Percentiles rank a stretch among this genome's conserved stretches.
phyloP scores from a whole-genome alignment of 163 green algal genomes.

The Picocystis sp. region DNA sequence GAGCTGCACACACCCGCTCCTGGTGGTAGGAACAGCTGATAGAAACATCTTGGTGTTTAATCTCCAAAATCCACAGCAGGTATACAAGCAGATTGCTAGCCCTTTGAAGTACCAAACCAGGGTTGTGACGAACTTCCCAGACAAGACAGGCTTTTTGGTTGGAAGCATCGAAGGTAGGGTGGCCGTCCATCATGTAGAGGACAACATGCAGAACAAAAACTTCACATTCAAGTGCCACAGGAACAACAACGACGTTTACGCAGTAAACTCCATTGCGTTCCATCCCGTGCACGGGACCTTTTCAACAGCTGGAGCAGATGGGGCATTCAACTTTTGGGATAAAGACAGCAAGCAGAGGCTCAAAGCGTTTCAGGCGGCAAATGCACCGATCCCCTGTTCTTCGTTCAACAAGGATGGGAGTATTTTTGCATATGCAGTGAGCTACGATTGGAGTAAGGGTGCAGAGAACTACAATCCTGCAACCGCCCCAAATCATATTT shows the following conservation, averaged over 20 bases:
- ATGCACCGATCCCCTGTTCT: conserved; percentile 43
- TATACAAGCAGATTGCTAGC: conserved; percentile 45
- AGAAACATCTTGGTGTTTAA: conserved; percentile 70
- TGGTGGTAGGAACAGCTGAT: conserved; percentile 84
- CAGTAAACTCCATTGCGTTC: conserved; percentile 87
- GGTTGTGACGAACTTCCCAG: conserved; percentile 23
- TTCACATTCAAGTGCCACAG: conserved; percentile 83
- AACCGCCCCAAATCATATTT: conserved; percentile 65
- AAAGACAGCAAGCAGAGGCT: conserved; percentile 96
- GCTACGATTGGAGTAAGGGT: conserved; percentile 84
- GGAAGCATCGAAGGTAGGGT: conserved; percentile 76
- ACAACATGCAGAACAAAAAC: conserved; percentile 51
- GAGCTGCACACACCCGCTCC: conserved; percentile 58
- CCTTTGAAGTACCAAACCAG: conserved; percentile 34
- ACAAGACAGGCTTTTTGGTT: conserved; percentile 57
- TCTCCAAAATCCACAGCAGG: conserved; percentile 38
- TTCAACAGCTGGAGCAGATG: conserved; percentile 75
- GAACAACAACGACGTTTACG: conserved; percentile 57
- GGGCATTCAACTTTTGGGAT: conserved; percentile 97
- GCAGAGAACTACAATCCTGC: conserved; percentile 61
- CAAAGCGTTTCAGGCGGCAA: conserved; percentile 48
- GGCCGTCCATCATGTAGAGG: conserved; percentile 86
- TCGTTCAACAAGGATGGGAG: conserved; percentile 65
- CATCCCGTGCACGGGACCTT: conserved; percentile 83
- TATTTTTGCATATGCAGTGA: conserved; percentile 79